These are phyloP conservation scores for Mycena capillaripes DNA, from an alignment of 768 basidiomycete genomes.

Conservation along the genomic window DNA sequence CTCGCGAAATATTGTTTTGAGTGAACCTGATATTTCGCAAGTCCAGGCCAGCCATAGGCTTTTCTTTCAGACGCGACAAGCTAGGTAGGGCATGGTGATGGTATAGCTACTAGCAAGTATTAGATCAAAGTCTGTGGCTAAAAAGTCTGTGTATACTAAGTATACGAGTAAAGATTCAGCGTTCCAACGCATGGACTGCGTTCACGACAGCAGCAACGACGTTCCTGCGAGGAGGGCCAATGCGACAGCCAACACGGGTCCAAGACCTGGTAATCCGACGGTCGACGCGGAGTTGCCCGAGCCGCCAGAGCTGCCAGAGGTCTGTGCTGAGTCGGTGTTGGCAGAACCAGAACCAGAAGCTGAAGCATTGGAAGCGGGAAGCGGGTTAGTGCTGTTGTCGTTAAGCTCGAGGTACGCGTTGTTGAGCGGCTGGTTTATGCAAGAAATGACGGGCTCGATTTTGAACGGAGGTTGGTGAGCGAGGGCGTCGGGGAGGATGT, in stretches of 20 bases:
- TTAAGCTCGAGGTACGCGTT: slow-evolving; percentile 90
- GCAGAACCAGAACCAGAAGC: background rate
- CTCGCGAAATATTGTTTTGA: no score
- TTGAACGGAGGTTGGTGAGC: slow-evolving; percentile 74
- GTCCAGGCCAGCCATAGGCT: no score
- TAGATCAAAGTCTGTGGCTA: background rate
- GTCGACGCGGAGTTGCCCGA: background rate
- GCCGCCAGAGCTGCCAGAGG: slow-evolving; percentile 8
- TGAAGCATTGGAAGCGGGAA: slow-evolving; percentile 45
- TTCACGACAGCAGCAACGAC: background rate
- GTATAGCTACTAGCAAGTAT: background rate
- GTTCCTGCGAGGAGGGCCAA: slow-evolving; percentile 6
- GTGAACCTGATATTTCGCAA: no score
- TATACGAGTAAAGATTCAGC: background rate
- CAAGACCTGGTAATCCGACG: background rate
- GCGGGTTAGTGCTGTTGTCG: slow-evolving; percentile 75
- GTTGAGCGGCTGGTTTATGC: slow-evolving; percentile 67
- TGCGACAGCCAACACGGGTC: slow-evolving; percentile 4
- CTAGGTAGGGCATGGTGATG: background rate
- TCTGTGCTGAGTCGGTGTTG: no score
- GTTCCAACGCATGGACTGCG: background rate
- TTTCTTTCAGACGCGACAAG: no score
- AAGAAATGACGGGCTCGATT: slow-evolving; percentile 79
- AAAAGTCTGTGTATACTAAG: background rate
- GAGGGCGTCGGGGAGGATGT: slow-evolving; percentile 86